Evolutionary conservation across 441 rosid species (phyloP).

Genomic region (Aquilaria agallochum): DNA sequence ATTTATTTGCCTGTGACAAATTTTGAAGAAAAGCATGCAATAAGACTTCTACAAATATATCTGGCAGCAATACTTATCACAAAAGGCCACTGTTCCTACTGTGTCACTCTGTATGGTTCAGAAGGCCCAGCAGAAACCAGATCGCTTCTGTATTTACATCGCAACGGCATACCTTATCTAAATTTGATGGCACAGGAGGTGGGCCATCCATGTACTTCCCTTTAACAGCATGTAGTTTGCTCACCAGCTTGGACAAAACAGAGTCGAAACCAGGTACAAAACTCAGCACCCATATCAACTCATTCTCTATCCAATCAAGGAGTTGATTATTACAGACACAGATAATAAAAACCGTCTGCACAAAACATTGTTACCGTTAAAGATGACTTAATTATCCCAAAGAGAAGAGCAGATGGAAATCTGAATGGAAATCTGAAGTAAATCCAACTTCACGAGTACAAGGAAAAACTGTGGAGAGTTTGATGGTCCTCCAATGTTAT

Average conservation of each 20-base stretch:
- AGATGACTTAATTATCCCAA: too few species aligned
- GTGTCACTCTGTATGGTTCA: not conserved
- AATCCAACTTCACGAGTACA: too few species aligned
- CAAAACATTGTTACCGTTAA: not conserved
- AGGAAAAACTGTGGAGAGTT: too few species aligned
- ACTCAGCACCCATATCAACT: conserved; percentile 73
- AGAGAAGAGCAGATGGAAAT: too few species aligned
- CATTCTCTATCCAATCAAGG: conserved; percentile 93
- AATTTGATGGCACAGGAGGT: conserved; percentile 39
- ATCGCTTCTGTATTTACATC: not conserved
- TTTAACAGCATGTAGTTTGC: conserved; percentile 56
- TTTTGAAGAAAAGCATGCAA: not conserved
- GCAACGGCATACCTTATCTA: conserved; percentile 38
- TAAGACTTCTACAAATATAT: not conserved
- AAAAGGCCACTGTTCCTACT: not conserved
- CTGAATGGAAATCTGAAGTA: too few species aligned
- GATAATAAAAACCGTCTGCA: conserved; percentile 88
- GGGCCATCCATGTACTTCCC: conserved; percentile 62
- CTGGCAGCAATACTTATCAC: not conserved
- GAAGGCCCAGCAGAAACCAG: conserved; percentile 1
- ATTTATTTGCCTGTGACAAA: conserved; percentile 54
- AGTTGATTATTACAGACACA: conserved; percentile 91
- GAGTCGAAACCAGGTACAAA: conserved; percentile 72
- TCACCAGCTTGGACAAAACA: conserved; percentile 44
- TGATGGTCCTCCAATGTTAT: too few species aligned